phyloP scores from a whole-genome alignment of 1,284 basidiomycete species.

The Singerocomus inundabilis region DNA sequence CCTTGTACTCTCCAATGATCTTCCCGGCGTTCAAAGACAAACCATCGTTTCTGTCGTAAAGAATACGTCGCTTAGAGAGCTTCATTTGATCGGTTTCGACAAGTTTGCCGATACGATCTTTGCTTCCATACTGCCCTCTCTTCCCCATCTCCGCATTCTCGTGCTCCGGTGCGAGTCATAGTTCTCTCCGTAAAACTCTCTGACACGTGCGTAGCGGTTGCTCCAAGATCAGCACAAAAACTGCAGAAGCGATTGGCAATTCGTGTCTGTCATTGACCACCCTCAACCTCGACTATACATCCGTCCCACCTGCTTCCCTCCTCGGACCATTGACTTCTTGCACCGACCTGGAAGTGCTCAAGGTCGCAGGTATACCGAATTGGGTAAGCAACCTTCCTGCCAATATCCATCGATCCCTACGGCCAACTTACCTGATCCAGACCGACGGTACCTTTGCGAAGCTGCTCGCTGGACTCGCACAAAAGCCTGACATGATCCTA shows the following conservation, averaged over 20 bases:
- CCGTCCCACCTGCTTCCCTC: slow-evolving; percentile 49
- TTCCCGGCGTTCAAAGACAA: slow-evolving; percentile 51
- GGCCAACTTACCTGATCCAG: slow-evolving; percentile 37
- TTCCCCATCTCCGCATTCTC: slow-evolving; percentile 47
- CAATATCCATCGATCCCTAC: background rate
- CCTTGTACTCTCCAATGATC: slow-evolving; percentile 46
- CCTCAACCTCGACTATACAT: slow-evolving; percentile 63
- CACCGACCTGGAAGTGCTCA: slow-evolving; percentile 51
- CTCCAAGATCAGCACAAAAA: slow-evolving; percentile 51
- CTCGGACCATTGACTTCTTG: slow-evolving; percentile 44
- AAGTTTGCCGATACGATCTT: slow-evolving; percentile 54
- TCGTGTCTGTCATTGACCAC: slow-evolving; percentile 44
- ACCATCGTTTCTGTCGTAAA: slow-evolving; percentile 50
- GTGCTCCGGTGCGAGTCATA: slow-evolving; percentile 48
- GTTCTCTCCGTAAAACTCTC: slow-evolving; percentile 4
- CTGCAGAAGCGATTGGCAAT: slow-evolving; percentile 43
- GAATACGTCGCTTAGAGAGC: slow-evolving; percentile 42
- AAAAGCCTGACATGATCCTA: slow-evolving; percentile 33
- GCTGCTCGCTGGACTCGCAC: slow-evolving; percentile 36
- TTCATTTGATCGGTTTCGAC: slow-evolving; percentile 50
- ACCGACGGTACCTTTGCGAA: slow-evolving; percentile 55
- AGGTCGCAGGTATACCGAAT: slow-evolving; percentile 58
- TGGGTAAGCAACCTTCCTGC: slow-evolving; percentile 44
- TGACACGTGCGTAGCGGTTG: slow-evolving; percentile 47
- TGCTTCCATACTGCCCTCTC: slow-evolving; percentile 44